phyloP scores from a whole-genome alignment of 2,329 filamentous ascomycete species.

The Stagonosporopsis rhizophila region DNA sequence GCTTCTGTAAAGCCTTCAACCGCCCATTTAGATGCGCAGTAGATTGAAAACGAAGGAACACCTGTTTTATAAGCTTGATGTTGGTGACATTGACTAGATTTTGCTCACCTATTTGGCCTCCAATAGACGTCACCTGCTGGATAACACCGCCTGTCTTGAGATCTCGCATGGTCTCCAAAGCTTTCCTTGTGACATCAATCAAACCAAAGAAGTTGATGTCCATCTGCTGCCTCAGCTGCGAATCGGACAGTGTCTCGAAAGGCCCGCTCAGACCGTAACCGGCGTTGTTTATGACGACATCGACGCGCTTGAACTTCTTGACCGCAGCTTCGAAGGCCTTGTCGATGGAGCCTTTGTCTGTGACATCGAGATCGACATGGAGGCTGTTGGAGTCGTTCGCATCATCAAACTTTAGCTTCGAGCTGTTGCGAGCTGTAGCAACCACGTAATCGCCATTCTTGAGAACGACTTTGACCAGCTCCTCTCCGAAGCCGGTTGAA shows the following conservation, averaged over 20 bases:
- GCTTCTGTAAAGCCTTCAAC: constrained; percentile 58
- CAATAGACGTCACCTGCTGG: constrained; percentile 64
- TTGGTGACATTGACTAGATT: not conserved
- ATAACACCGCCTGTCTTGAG: constrained; percentile 61
- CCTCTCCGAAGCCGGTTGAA: constrained; percentile 56
- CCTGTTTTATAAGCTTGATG: constrained; percentile 4
- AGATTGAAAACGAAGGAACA: constrained; percentile 42
- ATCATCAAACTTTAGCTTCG: constrained; percentile 50
- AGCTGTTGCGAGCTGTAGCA: constrained; percentile 56
- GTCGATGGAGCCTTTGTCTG: constrained; percentile 53
- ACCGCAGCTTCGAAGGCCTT: constrained; percentile 55
- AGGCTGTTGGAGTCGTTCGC: constrained; percentile 58
- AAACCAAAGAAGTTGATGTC: constrained; percentile 68
- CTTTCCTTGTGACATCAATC: constrained; percentile 59
- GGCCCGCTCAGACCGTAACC: constrained; percentile 63
- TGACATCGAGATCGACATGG: constrained; percentile 62
- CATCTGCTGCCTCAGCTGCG: constrained; percentile 61
- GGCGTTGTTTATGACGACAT: constrained; percentile 68
- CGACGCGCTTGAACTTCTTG: constrained; percentile 62
- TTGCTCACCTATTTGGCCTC: constrained; percentile 52
- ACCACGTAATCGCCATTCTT: constrained; percentile 54
- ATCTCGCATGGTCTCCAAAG: constrained; percentile 55
- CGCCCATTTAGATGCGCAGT: constrained; percentile 54
- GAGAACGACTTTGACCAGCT: constrained; percentile 54
- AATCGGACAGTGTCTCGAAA: constrained; percentile 60